phyloP scores from a whole-genome alignment of 2,329 filamentous ascomycete genomes.

The Penicillium palitans region DNA sequence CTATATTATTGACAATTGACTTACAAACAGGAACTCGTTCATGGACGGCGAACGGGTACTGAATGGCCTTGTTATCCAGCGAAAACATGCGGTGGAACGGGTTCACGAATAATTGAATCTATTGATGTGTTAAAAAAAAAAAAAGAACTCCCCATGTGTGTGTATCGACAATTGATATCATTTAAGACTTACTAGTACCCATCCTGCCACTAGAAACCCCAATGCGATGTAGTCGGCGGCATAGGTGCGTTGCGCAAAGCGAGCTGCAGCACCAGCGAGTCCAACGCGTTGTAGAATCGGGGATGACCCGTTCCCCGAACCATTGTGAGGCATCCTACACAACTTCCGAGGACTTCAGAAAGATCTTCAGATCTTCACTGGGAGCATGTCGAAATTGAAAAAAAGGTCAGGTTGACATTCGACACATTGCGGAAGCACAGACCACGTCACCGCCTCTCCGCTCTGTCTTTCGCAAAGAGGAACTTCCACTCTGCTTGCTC shows the following conservation, averaged over 20 bases:
- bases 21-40: constrained; percentile 79
- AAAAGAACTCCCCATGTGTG: too few species aligned
- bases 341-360: background rate
- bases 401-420: constrained; percentile 1
- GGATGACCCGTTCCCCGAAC: constrained; percentile 25
- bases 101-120: constrained; percentile 69
- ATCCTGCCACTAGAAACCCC: constrained; percentile 65
- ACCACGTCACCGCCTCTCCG: constrained; percentile 16
- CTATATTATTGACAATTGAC: constrained; percentile 27
- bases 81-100: constrained; percentile 96
- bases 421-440: constrained; percentile 18
- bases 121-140: background rate
- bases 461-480: constrained; percentile 1
- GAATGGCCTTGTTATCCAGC: constrained; percentile 78
- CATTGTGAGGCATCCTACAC: constrained; percentile 32
- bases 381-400: constrained; percentile 5
- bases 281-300: constrained; percentile 35
- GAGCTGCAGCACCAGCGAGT: constrained; percentile 49
- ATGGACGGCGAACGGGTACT: constrained; percentile 79
- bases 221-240: constrained; percentile 86
- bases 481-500: background rate
- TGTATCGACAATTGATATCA: too few species aligned
- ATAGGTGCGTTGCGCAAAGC: constrained; percentile 70
- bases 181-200: constrained; percentile 40
- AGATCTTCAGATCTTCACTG: constrained; percentile 10